Percentiles rank a stretch among this genome's conserved stretches.
These are phyloP conservation scores for Euphorbia corollata DNA, from an alignment of 441 rosid species.

Conservation along the genomic window DNA sequence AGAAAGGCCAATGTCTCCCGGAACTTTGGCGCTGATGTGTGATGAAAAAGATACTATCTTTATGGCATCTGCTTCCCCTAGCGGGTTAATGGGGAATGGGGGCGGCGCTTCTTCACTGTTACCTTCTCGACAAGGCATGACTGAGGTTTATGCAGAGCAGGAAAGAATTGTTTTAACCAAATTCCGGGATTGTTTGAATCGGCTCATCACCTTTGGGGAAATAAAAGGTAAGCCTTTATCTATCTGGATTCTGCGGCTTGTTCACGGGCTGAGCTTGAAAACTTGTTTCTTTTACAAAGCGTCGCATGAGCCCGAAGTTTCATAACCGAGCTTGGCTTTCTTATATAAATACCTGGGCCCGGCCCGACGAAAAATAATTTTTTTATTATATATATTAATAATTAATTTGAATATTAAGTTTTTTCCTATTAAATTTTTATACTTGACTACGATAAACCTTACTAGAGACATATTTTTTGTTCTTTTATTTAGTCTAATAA, in stretches of 20 bases:
- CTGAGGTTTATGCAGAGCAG: conserved; percentile 70
- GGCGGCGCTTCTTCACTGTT: conserved; percentile 46
- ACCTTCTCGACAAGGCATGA: conserved; percentile 47
- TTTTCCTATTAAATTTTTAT: no score
- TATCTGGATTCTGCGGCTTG: conserved; percentile 4
- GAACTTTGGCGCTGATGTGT: conserved; percentile 95
- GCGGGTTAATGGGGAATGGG: conserved; percentile 36
- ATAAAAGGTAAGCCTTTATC: conserved; percentile 56
- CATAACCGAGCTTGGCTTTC: no score
- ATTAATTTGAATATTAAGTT: no score
- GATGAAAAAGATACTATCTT: conserved; percentile 73
- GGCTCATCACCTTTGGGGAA: conserved; percentile 80
- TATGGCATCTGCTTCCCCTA: conserved; percentile 57
- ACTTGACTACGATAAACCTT: no score
- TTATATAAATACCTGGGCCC: no score
- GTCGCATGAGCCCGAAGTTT: no score
- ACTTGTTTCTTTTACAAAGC: no score
- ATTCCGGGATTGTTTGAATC: conserved; percentile 81
- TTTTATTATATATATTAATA: no score
- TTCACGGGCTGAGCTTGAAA: no score
- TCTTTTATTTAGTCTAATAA: no score
- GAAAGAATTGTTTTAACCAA: conserved; percentile 69
- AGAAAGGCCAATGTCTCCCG: conserved; percentile 87
- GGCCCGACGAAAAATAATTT: no score
- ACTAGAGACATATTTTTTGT: no score